Base-by-base conservation (phyloP, 495 filamentous ascomycete species). In the Penicillium waksmanii region DNA sequence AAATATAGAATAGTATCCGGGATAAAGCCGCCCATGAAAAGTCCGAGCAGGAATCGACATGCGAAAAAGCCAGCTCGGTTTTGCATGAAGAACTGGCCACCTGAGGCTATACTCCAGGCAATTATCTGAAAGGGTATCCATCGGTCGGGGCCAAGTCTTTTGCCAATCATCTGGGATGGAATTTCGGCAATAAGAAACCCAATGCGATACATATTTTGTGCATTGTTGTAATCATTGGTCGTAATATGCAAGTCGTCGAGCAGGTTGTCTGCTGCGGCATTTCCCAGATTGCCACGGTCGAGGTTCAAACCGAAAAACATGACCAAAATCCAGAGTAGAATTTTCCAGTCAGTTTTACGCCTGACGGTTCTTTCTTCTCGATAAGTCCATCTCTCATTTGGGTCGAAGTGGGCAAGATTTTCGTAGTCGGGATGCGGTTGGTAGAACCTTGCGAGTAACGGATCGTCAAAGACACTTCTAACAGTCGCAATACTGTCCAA, bases 301-400 rank as follows among this genome's bases (percentile, higher is more conserved):
- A 92, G 73, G 52, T 93, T 85, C 33, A 93, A 77, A 0, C 84
- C 87, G 53, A 91, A 90, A 76, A 96, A 96, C 69, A 86, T 88
- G 59, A 96, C 81, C 46, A 94, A 85, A 49, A 82, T 82, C 81
- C 81, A 83, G 17, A 74, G 33, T 31, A 78, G 77, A n/a, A 89
- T 78, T 15, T 63, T 69, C 18, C 62, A 56, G 58, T 84, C 82
- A 0, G 67, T 66, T 58, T 73, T 76, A 36, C 67, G 66, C 3
- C 61, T 56, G 9, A 73, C 57, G 3, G 38, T n/a, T 6, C 31
- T 54, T 57, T 84, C 82, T 62, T 83, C 82, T 5, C 67, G 54
- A 57, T 72, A 74, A 0, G 79, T 82, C 82, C 82, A 84, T 58
- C 71, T 61, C n/a, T 67, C 68, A 1, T 65, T 65, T 2, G 81